phyloP scores from a whole-genome alignment of 176 grass and related monocot species.

The Elaeis guineensis region DNA sequence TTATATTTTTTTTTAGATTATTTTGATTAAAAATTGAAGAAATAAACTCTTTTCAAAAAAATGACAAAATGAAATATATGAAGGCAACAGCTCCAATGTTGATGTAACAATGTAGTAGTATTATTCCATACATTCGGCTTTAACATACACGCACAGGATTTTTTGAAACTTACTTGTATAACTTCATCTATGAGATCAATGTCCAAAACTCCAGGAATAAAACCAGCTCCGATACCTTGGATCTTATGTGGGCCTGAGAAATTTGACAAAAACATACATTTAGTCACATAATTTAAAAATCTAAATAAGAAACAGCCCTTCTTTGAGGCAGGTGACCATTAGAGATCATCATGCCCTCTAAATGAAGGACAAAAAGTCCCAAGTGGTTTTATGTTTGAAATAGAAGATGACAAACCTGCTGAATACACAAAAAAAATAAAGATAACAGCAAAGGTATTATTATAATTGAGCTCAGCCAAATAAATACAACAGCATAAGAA shows the following conservation, averaged over 20 bases:
- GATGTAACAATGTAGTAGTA: no score
- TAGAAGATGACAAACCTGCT: not conserved
- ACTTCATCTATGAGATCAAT: constrained; percentile 37
- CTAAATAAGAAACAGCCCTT: not conserved
- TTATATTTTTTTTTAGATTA: no score
- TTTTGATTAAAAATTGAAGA: no score
- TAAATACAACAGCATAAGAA: no score
- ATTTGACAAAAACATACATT: not conserved
- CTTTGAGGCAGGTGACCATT: not conserved
- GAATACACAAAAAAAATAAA: not conserved
- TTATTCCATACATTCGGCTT: no score
- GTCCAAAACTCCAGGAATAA: constrained; percentile 48
- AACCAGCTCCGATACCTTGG: constrained; percentile 53
- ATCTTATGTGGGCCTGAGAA: constrained; percentile 50
- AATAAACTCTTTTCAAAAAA: no score
- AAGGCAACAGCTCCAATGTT: no score
- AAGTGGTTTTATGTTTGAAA: not conserved
- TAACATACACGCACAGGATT: not conserved
- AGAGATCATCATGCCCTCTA: not conserved
- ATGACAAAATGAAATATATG: no score
- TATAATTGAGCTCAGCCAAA: no score
- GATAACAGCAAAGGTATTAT: no score
- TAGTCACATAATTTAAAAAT: not conserved
- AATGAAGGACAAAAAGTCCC: not conserved
- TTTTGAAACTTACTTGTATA: constrained; percentile 37